A percentile compares a stretch with the other conserved stretches of the same genome.
Evolutionary conservation across 2,329 filamentous ascomycete genomes (phyloP).

Genomic region (Neonectria neomacrospora): DNA sequence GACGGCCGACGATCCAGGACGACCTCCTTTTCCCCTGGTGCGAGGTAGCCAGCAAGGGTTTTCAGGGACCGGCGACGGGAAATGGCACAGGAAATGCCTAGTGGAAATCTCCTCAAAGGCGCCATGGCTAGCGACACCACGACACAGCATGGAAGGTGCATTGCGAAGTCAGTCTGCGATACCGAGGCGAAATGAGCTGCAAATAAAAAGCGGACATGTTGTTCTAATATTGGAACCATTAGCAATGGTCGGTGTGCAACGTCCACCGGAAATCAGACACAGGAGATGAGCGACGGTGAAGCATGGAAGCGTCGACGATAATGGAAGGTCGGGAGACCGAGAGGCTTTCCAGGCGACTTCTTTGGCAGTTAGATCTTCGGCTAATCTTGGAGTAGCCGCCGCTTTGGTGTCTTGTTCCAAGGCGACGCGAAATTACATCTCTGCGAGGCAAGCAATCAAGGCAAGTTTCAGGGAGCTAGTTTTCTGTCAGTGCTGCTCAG

Average conservation of each 20-base stretch:
- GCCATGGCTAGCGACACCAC: slow-evolving; percentile 9
- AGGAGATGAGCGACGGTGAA: slow-evolving; percentile 20
- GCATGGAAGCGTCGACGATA: slow-evolving; percentile 3
- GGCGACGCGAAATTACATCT: slow-evolving; percentile 10
- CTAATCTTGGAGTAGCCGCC: slow-evolving; percentile 17
- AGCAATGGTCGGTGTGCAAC: slow-evolving; percentile 14
- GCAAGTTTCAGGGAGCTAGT: slow-evolving; percentile 7
- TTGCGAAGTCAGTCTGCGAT: slow-evolving; percentile 14
- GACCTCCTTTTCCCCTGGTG: slow-evolving; percentile 16
- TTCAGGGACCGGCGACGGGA: slow-evolving; percentile 9
- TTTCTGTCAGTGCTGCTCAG: slow-evolving; percentile 1
- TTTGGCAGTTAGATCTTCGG: neutral
- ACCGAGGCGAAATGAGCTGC: slow-evolving; percentile 21
- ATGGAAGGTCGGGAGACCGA: neutral
- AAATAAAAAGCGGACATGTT: slow-evolving; percentile 18
- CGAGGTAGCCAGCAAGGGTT: slow-evolving; percentile 7
- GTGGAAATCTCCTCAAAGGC: slow-evolving; percentile 16
- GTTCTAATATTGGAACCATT: slow-evolving; percentile 22
- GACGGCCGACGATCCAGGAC: neutral
- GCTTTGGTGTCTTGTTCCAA: slow-evolving; percentile 9
- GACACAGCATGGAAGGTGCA: slow-evolving; percentile 7
- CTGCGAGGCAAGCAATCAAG: neutral
- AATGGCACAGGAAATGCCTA: slow-evolving; percentile 15
- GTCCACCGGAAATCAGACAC: slow-evolving; percentile 7
- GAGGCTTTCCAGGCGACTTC: slow-evolving; percentile 15